Base-by-base conservation (phyloP, 2,329 filamentous ascomycete genomes). In the Xylariaceae sp. region DNA sequence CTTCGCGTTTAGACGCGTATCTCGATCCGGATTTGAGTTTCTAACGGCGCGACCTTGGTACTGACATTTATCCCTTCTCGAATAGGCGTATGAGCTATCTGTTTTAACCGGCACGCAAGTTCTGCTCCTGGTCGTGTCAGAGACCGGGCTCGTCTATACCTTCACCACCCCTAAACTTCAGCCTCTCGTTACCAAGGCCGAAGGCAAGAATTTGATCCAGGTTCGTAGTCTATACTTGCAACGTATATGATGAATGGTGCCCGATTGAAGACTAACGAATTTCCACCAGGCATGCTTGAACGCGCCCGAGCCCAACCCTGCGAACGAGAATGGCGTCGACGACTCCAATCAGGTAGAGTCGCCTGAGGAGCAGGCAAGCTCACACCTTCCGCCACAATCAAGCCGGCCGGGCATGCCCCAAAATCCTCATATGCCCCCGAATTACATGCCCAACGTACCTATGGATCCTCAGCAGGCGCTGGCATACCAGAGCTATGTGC, bases 121-220 rank as follows among this genome's bases (percentile, higher is more conserved):
- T 48, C 84, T 99, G 29, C 85, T 99, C 40, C 87, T 99, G 52
- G 93, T 98, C 69, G 93, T 98, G 62, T 98, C 93, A 44, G 93
- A 98, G 80, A 98, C 93, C 20, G 93, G 93, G 65, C 86, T 98
- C 32, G 93, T 98, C 69, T 98, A 98, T 78, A 98, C 93, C 57
- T 98, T 98, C 75, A 98, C 93, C 60, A 99, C 95, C 16, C 95
- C 95, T 19, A 99, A 99, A 81, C 87, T 99, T 54, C 95, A 98
- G 79, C 95, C 95, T 61, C 86, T 99, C 51, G 95, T 98, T 67
- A 99, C 95, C 62, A 98, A 98, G 81, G 89, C 95, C 18, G 95
- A 98, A 78, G 95, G 95, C 79, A 99, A 99, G 85, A 99, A 99
- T 75, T 81, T 99, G 64, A 98, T 99, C 67, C 95, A 99, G 87